Conservation (phyloP, 768 basidiomycete species). For the Ramaria sp. region DNA sequence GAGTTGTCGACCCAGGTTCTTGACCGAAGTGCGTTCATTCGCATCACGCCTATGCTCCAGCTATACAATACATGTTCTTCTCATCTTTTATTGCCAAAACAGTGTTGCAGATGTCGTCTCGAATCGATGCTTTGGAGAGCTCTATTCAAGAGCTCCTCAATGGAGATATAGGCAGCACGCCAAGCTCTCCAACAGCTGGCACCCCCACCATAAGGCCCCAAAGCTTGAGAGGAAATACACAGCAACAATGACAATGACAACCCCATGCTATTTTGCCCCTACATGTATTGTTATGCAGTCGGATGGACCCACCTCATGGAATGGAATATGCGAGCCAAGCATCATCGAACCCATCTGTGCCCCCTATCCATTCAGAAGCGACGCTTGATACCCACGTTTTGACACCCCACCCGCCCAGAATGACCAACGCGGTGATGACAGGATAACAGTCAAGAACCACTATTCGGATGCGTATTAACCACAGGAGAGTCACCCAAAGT, state of each 20-base stretch:
- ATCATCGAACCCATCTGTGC: constrained; percentile 43
- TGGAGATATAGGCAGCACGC: constrained; percentile 34
- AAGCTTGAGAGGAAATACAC: no score
- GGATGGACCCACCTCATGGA: constrained; percentile 26
- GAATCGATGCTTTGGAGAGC: constrained; percentile 85
- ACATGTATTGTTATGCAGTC: no score
- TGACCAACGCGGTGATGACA: constrained; percentile 61
- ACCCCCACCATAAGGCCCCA: no score
- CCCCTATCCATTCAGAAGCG: constrained; percentile 61
- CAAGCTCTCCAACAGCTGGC: background rate
- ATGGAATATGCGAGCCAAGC: constrained; percentile 80
- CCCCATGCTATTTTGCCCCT: no score
- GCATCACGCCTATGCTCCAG: background rate
- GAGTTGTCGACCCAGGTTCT: constrained; percentile 59
- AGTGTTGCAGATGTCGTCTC: constrained; percentile 91
- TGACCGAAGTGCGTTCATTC: background rate
- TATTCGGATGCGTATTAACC: constrained; percentile 18
- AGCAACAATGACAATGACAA: no score
- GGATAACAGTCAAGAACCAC: constrained; percentile 76
- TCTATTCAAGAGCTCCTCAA: constrained; percentile 91
- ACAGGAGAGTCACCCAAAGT: background rate
- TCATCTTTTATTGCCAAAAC: constrained; percentile 1
- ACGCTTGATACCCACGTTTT: constrained; percentile 55
- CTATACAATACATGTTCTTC: background rate
- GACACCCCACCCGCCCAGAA: constrained; percentile 59